phyloP scores from a whole-genome alignment of 352 stramenopile genomes.

The Phytophthora cajani region DNA sequence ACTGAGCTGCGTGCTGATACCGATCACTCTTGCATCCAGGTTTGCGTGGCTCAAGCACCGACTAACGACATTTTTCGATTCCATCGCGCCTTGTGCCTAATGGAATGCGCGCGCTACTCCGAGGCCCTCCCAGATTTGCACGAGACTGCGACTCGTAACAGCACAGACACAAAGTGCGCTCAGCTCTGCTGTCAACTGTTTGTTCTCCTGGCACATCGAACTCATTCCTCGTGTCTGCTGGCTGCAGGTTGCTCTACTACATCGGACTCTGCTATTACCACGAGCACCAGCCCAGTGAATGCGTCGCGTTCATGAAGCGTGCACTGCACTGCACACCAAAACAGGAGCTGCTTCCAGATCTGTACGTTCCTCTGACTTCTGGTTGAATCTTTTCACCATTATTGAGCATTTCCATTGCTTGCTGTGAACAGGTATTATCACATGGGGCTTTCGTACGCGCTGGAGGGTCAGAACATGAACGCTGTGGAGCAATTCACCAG shows the following conservation, averaged over 20 bases:
- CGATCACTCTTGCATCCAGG: constrained; percentile 22
- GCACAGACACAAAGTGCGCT: constrained; percentile 38
- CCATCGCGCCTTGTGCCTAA: constrained; percentile 65
- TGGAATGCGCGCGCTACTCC: constrained; percentile 58
- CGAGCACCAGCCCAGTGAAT: constrained; percentile 51
- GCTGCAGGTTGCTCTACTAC: constrained; percentile 66
- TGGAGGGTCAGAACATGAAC: constrained; percentile 53
- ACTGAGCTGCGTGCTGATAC: neutral
- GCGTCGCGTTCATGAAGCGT: constrained; percentile 52
- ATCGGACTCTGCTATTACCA: constrained; percentile 73
- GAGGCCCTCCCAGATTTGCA: constrained; percentile 65
- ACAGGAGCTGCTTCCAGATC: constrained; percentile 49
- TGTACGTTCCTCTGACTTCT: constrained; percentile 46
- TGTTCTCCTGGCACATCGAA: neutral
- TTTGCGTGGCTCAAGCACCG: constrained; percentile 46
- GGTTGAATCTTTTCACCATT: neutral
- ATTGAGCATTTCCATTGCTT: neutral
- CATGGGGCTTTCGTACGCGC: constrained; percentile 67
- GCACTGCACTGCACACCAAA: constrained; percentile 42
- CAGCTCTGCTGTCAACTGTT: constrained; percentile 11
- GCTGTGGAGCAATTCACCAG: constrained; percentile 79
- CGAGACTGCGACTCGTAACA: constrained; percentile 42
- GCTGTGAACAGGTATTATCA: constrained; percentile 67
- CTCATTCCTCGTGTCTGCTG: constrained; percentile 8
- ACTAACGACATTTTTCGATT: constrained; percentile 72